Conservation (phyloP, 2,329 filamentous ascomycete genomes). For the Calycina herbarum region DNA sequence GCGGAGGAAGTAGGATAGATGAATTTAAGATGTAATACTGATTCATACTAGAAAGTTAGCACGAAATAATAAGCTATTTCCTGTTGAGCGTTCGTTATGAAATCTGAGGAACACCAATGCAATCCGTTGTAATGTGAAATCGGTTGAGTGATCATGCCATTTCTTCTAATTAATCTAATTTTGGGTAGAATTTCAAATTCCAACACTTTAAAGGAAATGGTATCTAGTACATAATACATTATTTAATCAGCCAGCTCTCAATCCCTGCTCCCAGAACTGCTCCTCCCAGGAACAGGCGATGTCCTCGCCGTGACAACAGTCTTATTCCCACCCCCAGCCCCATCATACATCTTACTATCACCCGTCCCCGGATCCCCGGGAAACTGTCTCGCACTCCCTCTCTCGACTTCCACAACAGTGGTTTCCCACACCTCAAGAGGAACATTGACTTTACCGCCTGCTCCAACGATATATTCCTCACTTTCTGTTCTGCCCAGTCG, state of each 20-base stretch:
- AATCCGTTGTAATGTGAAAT: too few species aligned
- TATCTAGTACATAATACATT: conserved; percentile 3
- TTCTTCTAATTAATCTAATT: too few species aligned
- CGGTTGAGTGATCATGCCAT: too few species aligned
- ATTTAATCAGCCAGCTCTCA: neutral
- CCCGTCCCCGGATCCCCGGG: neutral
- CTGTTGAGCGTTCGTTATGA: too few species aligned
- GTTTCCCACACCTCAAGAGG: conserved; percentile 31
- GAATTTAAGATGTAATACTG: too few species aligned
- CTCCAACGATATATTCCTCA: conserved; percentile 26
- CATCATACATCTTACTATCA: neutral
- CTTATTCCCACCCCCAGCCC: neutral
- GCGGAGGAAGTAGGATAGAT: too few species aligned
- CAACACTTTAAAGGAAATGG: neutral
- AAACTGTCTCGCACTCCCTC: conserved; percentile 10
- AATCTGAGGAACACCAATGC: too few species aligned
- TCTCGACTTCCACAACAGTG: conserved; percentile 26
- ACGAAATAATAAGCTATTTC: too few species aligned
- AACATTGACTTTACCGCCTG: conserved; percentile 11
- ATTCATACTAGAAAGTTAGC: too few species aligned
- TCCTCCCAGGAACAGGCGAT: neutral
- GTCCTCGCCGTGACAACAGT: conserved; percentile 1
- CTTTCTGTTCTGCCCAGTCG: conserved; percentile 24
- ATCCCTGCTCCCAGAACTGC: neutral
- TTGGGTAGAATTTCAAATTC: neutral